These are phyloP conservation scores for Zalerion maritima DNA, from an alignment of 495 filamentous ascomycete species.

Conservation along the genomic window DNA sequence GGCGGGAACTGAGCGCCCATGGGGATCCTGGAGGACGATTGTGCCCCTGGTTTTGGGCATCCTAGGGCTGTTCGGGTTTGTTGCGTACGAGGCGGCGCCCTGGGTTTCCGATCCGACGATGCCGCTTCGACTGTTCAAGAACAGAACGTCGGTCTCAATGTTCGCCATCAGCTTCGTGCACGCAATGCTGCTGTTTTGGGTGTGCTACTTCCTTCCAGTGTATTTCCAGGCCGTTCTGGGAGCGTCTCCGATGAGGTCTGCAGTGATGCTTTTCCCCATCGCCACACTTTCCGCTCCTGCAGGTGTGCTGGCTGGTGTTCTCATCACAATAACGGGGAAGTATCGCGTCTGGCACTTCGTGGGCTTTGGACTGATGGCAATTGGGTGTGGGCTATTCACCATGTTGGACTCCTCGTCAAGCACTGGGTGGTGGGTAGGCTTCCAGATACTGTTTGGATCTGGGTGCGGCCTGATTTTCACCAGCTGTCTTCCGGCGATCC, in stretches of 20 bases:
- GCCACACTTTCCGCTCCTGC: conserved; percentile 17
- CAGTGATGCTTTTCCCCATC: conserved; percentile 24
- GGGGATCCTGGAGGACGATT: conserved; percentile 16
- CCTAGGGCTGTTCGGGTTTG: conserved; percentile 11
- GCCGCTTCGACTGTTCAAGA: conserved; percentile 14
- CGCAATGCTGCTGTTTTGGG: conserved; percentile 17
- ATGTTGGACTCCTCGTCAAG: conserved; percentile 15
- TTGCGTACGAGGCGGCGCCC: conserved; percentile 8
- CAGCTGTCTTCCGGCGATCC: conserved; percentile 23
- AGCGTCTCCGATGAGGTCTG: conserved; percentile 17
- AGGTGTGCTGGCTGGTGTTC: conserved; percentile 14
- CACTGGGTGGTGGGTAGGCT: conserved; percentile 14
- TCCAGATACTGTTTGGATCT: conserved; percentile 16
- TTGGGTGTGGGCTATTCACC: conserved; percentile 30
- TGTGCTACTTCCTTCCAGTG: conserved; percentile 31
- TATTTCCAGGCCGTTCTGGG: conserved; percentile 31
- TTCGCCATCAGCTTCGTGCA: conserved; percentile 12
- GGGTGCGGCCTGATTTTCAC: conserved; percentile 19
- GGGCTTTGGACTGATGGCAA: conserved; percentile 21
- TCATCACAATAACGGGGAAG: conserved; percentile 26
- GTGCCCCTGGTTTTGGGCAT: conserved; percentile 16
- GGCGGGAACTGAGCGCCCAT: conserved; percentile 14
- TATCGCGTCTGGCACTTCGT: conserved; percentile 30
- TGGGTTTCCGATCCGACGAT: conserved; percentile 14
- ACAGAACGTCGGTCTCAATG: conserved; percentile 14